Evolutionary conservation across 176 grass and related monocot species (phyloP), one percentile per base, ranked within the genome.

Genomic region (Lolium perenne): DNA sequence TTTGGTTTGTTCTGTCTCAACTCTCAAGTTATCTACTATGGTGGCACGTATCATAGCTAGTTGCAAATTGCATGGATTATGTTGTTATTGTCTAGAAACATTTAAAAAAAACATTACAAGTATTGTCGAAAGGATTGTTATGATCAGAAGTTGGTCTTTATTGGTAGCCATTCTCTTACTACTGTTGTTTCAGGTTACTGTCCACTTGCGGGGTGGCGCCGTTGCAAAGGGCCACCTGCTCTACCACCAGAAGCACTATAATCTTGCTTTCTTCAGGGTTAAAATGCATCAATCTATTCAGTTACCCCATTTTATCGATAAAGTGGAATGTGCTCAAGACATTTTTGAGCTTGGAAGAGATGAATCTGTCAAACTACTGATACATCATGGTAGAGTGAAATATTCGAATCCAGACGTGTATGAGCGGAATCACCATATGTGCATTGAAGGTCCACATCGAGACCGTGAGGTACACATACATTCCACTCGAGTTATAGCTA

Each of bases 221-320:
- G 15, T 1, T 71, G 32, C 32, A 51, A 20, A 56, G 48, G 32
- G 18, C 35, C 1, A 22, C 9, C 51, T 82, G 1, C 20, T 71
- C 12, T 82, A 82, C 35, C 51, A 21, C 32, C 80, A 82, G 50
- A 69, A 82, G 48, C 80, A 82, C 53, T 82, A 82, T 26, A 55
- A 82, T 38, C 48, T 82, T 55, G 80, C 80, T 69, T 54, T 82
- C 18, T 69, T 69, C 7, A 53, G 11, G 10, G 29, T 35, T 54
- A 54, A 13, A 82, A 13, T 82, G 64, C 13, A 70, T n/a, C 0
- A 0, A 17, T 21, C 80, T 54, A 20, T 54, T 38, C 63, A 69
- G 10, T 7, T 55, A 38, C 26, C 18, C 7, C 54, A 16, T 9
- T 81, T 54, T 81, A 69, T 3, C 20, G 47, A 81, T 10, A 22